Conservation (phyloP, 2,329 filamentous ascomycete genomes). For the Calonectria honghensis region DNA sequence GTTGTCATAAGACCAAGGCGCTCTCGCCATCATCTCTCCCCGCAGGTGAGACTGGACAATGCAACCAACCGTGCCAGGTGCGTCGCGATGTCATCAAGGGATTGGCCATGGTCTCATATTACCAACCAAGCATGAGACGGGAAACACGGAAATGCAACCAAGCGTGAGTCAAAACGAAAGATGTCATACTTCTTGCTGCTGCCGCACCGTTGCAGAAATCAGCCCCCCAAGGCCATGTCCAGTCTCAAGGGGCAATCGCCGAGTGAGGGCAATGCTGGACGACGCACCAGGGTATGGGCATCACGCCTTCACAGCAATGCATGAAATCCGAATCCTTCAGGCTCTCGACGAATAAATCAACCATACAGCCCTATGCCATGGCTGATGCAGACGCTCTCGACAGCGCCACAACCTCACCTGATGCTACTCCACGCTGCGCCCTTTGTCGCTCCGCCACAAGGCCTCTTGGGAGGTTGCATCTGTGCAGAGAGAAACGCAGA, state of each 20-base stretch:
- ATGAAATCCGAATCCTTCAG: not conserved
- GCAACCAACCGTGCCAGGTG: not conserved
- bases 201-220: not conserved
- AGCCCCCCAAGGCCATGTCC: not conserved
- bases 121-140: not conserved
- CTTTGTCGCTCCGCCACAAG: not conserved
- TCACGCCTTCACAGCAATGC: not conserved
- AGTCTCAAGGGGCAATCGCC: not conserved
- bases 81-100: not conserved
- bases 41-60: not conserved
- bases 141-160: not conserved
- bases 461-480: not conserved
- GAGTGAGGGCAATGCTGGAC: not conserved
- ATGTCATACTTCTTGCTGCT: not conserved
- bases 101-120: not conserved
- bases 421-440: not conserved
- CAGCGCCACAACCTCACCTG: not conserved
- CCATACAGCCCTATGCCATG: not conserved
- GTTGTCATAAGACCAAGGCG: not conserved
- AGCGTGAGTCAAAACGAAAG: not conserved
- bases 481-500: not conserved
- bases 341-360: not conserved
- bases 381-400: not conserved
- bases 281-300: not conserved
- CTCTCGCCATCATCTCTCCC: not conserved